Base-by-base conservation (phyloP, 495 filamentous ascomycete genomes). In the Aspergillus homomorphus region DNA sequence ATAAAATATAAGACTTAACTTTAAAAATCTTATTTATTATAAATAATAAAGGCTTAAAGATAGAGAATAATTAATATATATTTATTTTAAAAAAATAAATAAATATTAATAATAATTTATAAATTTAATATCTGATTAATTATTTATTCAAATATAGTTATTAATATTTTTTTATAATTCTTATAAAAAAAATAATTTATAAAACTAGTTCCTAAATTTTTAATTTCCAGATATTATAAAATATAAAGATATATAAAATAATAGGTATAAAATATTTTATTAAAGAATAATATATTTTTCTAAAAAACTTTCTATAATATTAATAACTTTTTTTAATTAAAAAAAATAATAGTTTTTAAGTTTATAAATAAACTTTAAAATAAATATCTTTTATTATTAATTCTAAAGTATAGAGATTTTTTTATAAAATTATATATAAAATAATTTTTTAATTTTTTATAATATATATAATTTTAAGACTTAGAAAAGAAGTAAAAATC, bases 371-470 rank as follows among this genome's bases (percentile, higher is more conserved):
- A 45, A 7, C 16, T 45, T 45, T n/a, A n/a, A 7, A n/a, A n/a
- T 14, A 45, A 45, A 7, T 45, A 45, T 5, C 20, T 18, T 45
- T 45, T 45, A 6, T 45, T 45, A n/a, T 20, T 21, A 46, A 46
- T 46, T 21, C n/a, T 46, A 46, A 44, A 38, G 45, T 14, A 50
- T 44, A 42, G 22, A 51, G 8, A 46, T 20, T 3, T 46, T 20
- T 61, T 46, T 45, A 44, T 53, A 33, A 53, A 62, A 54, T 51
- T 53, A 57, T 26, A 51, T 44, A 57, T 16, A 48, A 51, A 51
- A 30, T 24, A 44, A 50, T 53, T 57, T 52, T 56, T 56, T 60
- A 56, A 23, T 61, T 45, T 56, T 45, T 46, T 21, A 56, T 38
- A 45, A 1, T 1, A 45, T 2, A 6, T 51, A 41, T 58, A 52